Conservation (phyloP, 495 filamentous ascomycete species). For the Pyrenula massariospora region DNA sequence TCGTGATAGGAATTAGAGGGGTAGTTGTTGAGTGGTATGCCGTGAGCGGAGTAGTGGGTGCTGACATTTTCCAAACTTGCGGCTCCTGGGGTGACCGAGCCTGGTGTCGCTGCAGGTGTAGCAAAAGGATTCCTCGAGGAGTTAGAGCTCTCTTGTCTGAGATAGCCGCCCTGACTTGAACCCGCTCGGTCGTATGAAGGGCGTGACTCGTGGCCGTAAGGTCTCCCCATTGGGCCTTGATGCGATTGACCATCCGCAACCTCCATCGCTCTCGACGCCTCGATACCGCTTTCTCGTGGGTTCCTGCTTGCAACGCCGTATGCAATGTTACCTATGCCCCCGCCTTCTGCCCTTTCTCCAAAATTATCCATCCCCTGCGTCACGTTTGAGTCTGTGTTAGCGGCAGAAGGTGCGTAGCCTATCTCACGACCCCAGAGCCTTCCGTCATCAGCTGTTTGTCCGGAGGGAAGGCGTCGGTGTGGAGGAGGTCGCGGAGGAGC, state of each 20-base stretch:
- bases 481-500: conserved; percentile 5
- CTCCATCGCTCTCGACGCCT: conserved; percentile 46
- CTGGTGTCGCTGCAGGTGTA: conserved; percentile 22
- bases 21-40: conserved; percentile 20
- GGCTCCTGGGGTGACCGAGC: conserved; percentile 22
- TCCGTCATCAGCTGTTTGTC: conserved; percentile 7
- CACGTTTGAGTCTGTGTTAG: conserved; percentile 36
- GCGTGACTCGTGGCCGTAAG: conserved; percentile 9
- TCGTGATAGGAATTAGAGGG: conserved; percentile 26
- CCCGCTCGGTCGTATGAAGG: conserved; percentile 13
- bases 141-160: conserved; percentile 23
- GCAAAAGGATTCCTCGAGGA: conserved; percentile 25
- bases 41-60: conserved; percentile 7
- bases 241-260: conserved; percentile 19
- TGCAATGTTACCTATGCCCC: conserved; percentile 68
- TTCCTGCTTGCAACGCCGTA: conserved; percentile 61
- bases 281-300: conserved; percentile 58
- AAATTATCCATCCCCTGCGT: conserved; percentile 71
- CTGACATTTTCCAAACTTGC: conserved; percentile 1
- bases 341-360: conserved; percentile 56
- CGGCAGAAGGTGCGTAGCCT: conserved; percentile 13
- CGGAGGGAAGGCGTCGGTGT: conserved; percentile 4
- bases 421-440: conserved; percentile 10
- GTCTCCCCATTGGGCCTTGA: conserved; percentile 30
- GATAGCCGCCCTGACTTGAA: conserved; percentile 14